Percentiles rank a stretch among this genome's conserved stretches.
These are phyloP conservation scores for Debaryomyces singareniensis DNA, from an alignment of 1,139 yeast species.

Conservation along the genomic window DNA sequence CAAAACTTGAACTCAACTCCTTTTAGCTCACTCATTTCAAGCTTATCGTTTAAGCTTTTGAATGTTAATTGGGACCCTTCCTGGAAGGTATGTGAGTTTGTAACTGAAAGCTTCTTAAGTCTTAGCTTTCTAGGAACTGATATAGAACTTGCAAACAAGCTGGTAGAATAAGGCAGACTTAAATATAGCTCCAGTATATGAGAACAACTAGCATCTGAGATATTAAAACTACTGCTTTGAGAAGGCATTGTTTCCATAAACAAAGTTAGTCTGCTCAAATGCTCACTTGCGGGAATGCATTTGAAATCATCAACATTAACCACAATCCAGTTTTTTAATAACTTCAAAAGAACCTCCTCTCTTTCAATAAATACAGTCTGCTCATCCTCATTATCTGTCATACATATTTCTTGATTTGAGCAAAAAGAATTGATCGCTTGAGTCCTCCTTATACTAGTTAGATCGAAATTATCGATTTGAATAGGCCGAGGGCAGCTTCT, in stretches of 20 bases:
- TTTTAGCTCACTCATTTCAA: conserved; percentile 11
- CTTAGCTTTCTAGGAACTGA: conserved; percentile 4
- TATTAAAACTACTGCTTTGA: too few relatives aligned
- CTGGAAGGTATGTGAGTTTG: conserved; percentile 15
- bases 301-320: conserved; percentile 15
- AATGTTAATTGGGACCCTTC: conserved; percentile 11
- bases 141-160: conserved; percentile 10
- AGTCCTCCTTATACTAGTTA: conserved; percentile 14
- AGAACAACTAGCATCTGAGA: neutral
- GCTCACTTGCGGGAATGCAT: conserved; percentile 14
- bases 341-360: conserved; percentile 10
- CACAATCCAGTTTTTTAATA: conserved; percentile 18
- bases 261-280: conserved; percentile 15
- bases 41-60: conserved; percentile 9
- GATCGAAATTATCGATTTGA: conserved; percentile 15
- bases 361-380: conserved; percentile 4
- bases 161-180: conserved; percentile 15
- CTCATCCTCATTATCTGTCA: conserved; percentile 13
- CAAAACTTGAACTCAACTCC: conserved; percentile 18
- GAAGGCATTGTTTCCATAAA: conserved; percentile 8
- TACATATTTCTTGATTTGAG: conserved; percentile 9
- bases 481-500: conserved; percentile 10
- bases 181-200: conserved; percentile 11
- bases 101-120: conserved; percentile 12
- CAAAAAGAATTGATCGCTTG: conserved; percentile 14